phyloP scores from a whole-genome alignment of 371 early-diverging fungal species.

The Coemansia sp. region DNA sequence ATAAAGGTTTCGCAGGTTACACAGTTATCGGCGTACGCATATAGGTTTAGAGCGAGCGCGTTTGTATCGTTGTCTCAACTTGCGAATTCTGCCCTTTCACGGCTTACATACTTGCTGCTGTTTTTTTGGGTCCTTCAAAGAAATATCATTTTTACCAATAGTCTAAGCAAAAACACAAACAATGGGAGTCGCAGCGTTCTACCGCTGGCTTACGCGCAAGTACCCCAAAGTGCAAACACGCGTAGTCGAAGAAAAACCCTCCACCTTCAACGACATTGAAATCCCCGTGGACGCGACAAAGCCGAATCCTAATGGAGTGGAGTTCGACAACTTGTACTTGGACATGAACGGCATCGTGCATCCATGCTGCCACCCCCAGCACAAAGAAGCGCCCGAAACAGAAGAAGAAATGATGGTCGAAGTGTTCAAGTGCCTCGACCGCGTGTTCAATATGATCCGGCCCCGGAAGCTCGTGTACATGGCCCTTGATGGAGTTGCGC shows the following conservation, averaged over 20 bases:
- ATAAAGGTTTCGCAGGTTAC: background rate
- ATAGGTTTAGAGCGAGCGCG: too few species aligned
- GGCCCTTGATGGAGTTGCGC: slow-evolving; percentile 98
- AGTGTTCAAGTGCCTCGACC: slow-evolving; percentile 94
- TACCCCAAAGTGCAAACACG: slow-evolving; percentile 87
- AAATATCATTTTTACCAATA: background rate
- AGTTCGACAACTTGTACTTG: slow-evolving; percentile 96
- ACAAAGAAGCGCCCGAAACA: slow-evolving; percentile 82
- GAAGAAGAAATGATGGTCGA: slow-evolving; percentile 97
- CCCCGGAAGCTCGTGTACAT: slow-evolving; percentile 97
- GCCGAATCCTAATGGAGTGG: slow-evolving; percentile 92
- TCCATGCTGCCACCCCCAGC: slow-evolving; percentile 96
- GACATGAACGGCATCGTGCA: slow-evolving; percentile 99
- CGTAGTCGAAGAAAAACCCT: slow-evolving; percentile 74
- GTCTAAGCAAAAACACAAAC: background rate
- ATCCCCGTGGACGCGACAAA: slow-evolving; percentile 85
- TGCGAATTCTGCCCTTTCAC: too few species aligned
- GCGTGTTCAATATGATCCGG: slow-evolving; percentile 86
- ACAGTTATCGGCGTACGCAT: background rate
- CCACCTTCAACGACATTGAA: slow-evolving; percentile 66
- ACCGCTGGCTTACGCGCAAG: slow-evolving; percentile 91
- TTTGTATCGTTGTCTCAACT: too few species aligned
- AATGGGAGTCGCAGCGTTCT: slow-evolving; percentile 87
- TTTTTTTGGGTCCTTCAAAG: background rate
- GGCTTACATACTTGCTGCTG: background rate